These are phyloP conservation scores for Amylocystis lapponica DNA, from an alignment of 768 basidiomycete genomes.

Conservation along the genomic window DNA sequence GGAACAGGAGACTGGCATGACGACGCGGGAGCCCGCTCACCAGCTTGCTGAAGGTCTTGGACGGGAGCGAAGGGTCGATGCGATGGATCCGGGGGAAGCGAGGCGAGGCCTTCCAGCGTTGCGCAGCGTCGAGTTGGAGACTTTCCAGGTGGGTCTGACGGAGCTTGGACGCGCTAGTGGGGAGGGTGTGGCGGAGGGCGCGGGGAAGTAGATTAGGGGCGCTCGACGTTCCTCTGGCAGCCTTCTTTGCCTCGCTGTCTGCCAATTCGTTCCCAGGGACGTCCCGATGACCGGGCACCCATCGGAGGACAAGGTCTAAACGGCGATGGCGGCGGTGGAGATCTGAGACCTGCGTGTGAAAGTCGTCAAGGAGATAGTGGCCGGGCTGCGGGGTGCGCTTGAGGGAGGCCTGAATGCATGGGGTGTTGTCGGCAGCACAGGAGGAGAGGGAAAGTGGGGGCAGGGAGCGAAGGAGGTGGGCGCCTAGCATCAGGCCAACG, in stretches of 20 bases:
- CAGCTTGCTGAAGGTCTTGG: background rate
- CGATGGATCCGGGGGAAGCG: background rate
- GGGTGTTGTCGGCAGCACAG: constrained; percentile 7
- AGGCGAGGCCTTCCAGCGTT: constrained; percentile 2
- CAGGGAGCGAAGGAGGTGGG: constrained; percentile 20
- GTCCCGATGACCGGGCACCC: constrained; percentile 10
- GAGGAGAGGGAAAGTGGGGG: background rate
- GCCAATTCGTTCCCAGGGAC: constrained; percentile 10
- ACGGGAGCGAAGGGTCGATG: constrained; percentile 3
- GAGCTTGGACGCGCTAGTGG: constrained; percentile 1
- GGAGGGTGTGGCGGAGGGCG: no score
- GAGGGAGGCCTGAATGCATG: constrained; percentile 1
- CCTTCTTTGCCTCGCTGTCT: constrained; percentile 7
- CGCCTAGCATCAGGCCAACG: constrained; percentile 20
- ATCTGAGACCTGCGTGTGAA: background rate
- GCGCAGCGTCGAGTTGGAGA: no score
- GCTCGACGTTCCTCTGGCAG: constrained; percentile 5
- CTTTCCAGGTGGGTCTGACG: no score
- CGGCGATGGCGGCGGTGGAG: background rate
- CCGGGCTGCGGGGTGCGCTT: background rate
- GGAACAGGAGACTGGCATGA: constrained; percentile 18
- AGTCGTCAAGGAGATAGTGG: constrained; percentile 5
- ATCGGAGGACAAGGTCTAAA: constrained; percentile 2
- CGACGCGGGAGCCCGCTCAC: background rate
- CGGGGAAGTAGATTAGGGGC: no score